These are phyloP conservation scores for Dillenia suffruticosa DNA, from an alignment of 164 flowering plant genomes.

Conservation along the genomic window DNA sequence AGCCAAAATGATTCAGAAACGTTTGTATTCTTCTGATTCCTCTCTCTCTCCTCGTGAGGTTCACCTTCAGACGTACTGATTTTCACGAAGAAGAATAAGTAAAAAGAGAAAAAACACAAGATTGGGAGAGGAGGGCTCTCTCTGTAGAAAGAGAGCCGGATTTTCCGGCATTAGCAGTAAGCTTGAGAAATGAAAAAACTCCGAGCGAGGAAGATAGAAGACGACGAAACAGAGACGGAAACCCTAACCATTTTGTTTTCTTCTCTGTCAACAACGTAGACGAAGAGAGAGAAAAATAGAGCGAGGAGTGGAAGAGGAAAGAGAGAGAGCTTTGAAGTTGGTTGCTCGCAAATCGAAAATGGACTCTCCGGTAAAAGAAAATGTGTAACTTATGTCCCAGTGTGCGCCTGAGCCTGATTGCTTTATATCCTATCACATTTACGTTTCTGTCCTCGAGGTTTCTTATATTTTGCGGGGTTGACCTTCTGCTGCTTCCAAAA, in stretches of 20 bases:
- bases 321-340: conserved; percentile 7
- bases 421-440: conserved; percentile 15
- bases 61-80: not conserved
- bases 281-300: conserved; percentile 10
- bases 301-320: conserved; percentile 10
- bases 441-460: conserved; percentile 21
- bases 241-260: conserved; percentile 16
- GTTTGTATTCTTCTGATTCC: no score
- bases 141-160: conserved; percentile 17
- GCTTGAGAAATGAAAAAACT: not conserved
- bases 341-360: conserved; percentile 45
- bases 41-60: no score
- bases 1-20: no score
- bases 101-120: not conserved
- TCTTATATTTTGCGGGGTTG: not conserved
- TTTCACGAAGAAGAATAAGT: not conserved
- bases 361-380: not conserved
- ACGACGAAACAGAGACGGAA: conserved; percentile 5
- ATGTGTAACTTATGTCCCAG: no score
- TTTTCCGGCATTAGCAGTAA: conserved; percentile 13
- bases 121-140: conserved; percentile 15
- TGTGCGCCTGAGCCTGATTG: not conserved
- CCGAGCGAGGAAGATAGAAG: not conserved
- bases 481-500: no score
- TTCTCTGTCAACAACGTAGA: conserved; percentile 1